Percentiles rank a stretch among this genome's conserved stretches.
These are phyloP conservation scores for Calonectria pseudoturangicola DNA, from an alignment of 2,329 filamentous ascomycete species.

Conservation along the genomic window DNA sequence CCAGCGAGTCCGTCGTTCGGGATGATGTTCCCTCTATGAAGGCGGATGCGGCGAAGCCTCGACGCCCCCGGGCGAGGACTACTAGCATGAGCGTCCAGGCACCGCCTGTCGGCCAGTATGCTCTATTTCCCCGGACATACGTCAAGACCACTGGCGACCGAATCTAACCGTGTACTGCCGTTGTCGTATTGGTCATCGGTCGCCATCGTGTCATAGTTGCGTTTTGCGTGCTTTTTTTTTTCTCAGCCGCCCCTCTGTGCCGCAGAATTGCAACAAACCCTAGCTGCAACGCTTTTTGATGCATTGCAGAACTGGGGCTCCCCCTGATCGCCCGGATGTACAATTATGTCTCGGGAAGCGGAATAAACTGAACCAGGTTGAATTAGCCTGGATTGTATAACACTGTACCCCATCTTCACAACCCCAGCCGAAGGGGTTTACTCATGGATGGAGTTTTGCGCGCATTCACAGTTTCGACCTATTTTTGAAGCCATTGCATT, in stretches of 20 bases:
- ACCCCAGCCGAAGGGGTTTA: conserved; percentile 13
- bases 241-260: conserved; percentile 25
- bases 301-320: conserved; percentile 18
- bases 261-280: conserved; percentile 37
- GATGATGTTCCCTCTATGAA: conserved; percentile 56
- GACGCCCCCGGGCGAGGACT: conserved; percentile 66
- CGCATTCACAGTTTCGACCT: conserved; percentile 26
- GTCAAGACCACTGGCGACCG: conserved; percentile 58
- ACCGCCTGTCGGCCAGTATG: conserved; percentile 68
- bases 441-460: conserved; percentile 37
- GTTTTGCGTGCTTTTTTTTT: conserved; percentile 30
- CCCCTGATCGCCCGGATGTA: conserved; percentile 28
- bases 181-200: conserved; percentile 2
- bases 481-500: conserved; percentile 27
- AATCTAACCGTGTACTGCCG: conserved; percentile 51
- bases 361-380: conserved; percentile 24
- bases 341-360: conserved; percentile 30
- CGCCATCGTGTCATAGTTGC: conserved; percentile 38
- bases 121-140: conserved; percentile 65
- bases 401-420: conserved; percentile 35
- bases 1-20: conserved; percentile 61
- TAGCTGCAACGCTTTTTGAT: conserved; percentile 25
- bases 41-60: conserved; percentile 56
- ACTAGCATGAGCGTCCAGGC: conserved; percentile 65
- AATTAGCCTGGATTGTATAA: conserved; percentile 32